These are phyloP conservation scores for Crucibulum cyathiforme DNA, from an alignment of 1,284 basidiomycete species.

Conservation along the genomic window DNA sequence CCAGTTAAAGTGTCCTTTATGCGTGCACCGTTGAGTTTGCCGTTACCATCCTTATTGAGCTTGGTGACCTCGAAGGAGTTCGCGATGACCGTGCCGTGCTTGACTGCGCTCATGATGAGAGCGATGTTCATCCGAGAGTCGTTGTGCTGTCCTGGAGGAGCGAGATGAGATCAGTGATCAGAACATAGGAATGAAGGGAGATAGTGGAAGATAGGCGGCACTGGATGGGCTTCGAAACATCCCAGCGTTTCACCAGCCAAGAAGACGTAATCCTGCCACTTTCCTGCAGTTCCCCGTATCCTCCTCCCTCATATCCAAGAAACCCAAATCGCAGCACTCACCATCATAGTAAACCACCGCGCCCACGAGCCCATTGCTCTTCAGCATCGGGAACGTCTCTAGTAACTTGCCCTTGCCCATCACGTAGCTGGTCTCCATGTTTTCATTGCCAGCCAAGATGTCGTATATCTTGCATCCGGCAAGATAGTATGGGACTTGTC, in stretches of 20 bases:
- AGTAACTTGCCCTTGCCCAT: constrained; percentile 94
- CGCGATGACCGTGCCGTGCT: constrained; percentile 87
- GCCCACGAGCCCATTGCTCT: constrained; percentile 90
- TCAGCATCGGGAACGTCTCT: constrained; percentile 96
- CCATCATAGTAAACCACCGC: constrained; percentile 98
- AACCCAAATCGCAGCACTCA: no score
- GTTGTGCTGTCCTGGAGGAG: constrained; percentile 86
- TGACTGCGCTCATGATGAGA: constrained; percentile 91
- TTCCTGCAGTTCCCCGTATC: no score
- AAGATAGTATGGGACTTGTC: constrained; percentile 98
- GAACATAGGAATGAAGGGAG: neutral
- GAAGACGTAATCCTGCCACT: no score
- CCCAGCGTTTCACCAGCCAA: no score
- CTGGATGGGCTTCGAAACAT: no score
- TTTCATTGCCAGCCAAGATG: constrained; percentile 92
- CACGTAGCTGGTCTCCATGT: constrained; percentile 95
- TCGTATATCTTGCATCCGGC: constrained; percentile 98
- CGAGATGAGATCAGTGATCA: neutral
- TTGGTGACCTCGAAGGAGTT: constrained; percentile 91
- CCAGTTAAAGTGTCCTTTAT: constrained; percentile 87
- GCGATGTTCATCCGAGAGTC: constrained; percentile 99
- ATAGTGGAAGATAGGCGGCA: no score
- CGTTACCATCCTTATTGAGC: constrained; percentile 74
- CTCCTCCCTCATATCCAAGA: no score
- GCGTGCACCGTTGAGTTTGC: constrained; percentile 78